These are phyloP conservation scores for Ceratocystis variospora DNA, from an alignment of 2,329 filamentous ascomycete species.

Conservation along the genomic window DNA sequence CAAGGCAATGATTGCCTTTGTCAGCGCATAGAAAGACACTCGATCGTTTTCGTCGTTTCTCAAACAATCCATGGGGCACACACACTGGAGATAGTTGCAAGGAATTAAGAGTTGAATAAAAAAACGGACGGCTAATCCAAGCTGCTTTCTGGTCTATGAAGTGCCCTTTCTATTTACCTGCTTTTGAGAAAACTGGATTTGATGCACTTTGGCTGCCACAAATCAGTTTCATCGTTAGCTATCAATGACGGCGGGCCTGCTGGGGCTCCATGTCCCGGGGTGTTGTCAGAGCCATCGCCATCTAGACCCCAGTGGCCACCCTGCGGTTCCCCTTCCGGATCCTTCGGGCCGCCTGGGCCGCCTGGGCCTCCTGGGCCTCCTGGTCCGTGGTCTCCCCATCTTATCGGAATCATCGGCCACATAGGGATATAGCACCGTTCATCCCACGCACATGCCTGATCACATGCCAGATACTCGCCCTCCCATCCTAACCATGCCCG, in stretches of 20 bases:
- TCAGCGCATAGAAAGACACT: conserved; percentile 22
- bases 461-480: conserved; percentile 32
- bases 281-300: conserved; percentile 8
- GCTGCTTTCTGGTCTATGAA: neutral
- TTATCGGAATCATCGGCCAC: conserved; percentile 31
- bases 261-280: neutral
- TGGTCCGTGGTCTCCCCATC: neutral
- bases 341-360: neutral
- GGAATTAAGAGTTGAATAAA: conserved; percentile 1
- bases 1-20: conserved; percentile 50
- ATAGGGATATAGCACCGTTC: conserved; percentile 38
- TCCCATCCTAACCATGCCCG: conserved; percentile 40
- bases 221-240: conserved; percentile 17
- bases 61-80: neutral
- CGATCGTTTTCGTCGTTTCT: neutral
- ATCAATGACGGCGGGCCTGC: neutral
- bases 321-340: neutral
- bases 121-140: neutral
- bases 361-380: neutral
- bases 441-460: conserved; percentile 30
- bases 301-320: neutral
- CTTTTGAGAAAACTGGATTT: conserved; percentile 19
- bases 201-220: conserved; percentile 25
- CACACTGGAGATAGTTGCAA: neutral
- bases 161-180: neutral